Evolutionary conservation across 192 early-diverging fungal genomes (phyloP), one percentile per base, ranked within the genome.

Genomic region (Rhizoclosmatium sp.): DNA sequence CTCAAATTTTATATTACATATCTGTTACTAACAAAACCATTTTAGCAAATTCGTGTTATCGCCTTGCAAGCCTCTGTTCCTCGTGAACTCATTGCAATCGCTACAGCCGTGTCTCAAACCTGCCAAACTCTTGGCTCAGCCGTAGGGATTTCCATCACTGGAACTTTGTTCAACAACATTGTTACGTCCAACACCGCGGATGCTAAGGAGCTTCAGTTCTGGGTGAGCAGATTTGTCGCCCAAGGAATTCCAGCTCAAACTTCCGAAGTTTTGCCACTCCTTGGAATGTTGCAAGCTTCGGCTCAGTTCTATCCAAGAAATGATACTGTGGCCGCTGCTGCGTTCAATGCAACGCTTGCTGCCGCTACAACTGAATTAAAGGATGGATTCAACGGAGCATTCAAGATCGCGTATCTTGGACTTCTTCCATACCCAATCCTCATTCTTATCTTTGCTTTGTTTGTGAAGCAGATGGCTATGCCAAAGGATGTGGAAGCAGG

Each of bases 81-180:
- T 3, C 40, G 23, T 3, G 45, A 46, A 39, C 16, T 51, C 5
- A 64, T 80, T 49, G 69, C 78, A 16, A 59, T 80, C 44, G 69
- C 78, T 2, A 80, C 78, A 45, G 69, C 69, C 12, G 60, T 66
- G 7, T 10, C 58, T 2, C 78, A 80, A 72, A 95, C 94, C 72
- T 81, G 91, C 78, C 85, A 92, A 61, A 86, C 88, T 9, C 82
- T 92, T 42, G 93, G 92, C 46, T 81, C 85, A 48, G 84, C 87
- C 48, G 81, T 94, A 69, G 93, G 93, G 5, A 64, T 94, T 67
- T 91, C 91, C 16, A 88, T 92, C 72, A 85, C 87, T 14, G 91
- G 89, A n/a, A 87, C 92, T 42, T 80, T 93, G 47, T 90, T 93
- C 82, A 93, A 93, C 82, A 87, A 89, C 67, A 46, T 81, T 41